Percentiles rank a stretch among this genome's conserved stretches.
Conservation (phyloP, 352 stramenopile genomes). For the Phytopythium mirpurense region DNA sequence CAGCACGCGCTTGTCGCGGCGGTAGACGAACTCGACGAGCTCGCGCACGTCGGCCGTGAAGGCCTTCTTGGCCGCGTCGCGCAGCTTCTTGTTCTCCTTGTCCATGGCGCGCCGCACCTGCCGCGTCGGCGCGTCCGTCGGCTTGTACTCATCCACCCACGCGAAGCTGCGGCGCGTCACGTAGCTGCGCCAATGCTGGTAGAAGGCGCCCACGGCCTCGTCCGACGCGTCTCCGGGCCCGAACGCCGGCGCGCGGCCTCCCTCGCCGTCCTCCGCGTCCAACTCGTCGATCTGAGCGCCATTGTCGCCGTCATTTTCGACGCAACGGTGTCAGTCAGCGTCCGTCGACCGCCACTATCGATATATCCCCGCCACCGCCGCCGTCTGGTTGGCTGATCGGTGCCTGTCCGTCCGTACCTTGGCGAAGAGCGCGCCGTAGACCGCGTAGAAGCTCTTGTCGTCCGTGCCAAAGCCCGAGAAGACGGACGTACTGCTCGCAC, state of each 20-base stretch:
- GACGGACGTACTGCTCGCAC: constrained; percentile 31
- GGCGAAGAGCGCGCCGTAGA: constrained; percentile 67
- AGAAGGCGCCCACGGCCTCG: constrained; percentile 64
- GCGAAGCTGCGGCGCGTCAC: constrained; percentile 64
- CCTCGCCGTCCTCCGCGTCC: constrained; percentile 29
- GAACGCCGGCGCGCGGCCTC: constrained; percentile 43
- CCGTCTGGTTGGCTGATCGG: no score
- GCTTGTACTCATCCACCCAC: constrained; percentile 83
- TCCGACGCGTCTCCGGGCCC: constrained; percentile 34
- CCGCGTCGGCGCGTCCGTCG: constrained; percentile 69
- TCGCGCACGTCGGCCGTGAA: constrained; percentile 77
- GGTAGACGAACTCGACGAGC: constrained; percentile 80
- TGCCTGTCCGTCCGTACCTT: no score
- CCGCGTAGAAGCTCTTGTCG: constrained; percentile 68
- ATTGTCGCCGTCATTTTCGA: no score
- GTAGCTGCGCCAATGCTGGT: constrained; percentile 78
- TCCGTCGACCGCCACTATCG: no score
- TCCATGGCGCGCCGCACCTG: constrained; percentile 79
- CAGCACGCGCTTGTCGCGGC: constrained; percentile 67
- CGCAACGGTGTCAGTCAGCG: no score
- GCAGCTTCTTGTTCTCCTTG: constrained; percentile 88
- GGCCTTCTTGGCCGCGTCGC: constrained; percentile 65
- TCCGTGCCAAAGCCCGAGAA: constrained; percentile 78
- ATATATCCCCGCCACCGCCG: no score
- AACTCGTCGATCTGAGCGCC: constrained; percentile 56